Evolutionary conservation across 1,284 basidiomycete species (phyloP).

Genomic region (Polyporus tsugae): DNA sequence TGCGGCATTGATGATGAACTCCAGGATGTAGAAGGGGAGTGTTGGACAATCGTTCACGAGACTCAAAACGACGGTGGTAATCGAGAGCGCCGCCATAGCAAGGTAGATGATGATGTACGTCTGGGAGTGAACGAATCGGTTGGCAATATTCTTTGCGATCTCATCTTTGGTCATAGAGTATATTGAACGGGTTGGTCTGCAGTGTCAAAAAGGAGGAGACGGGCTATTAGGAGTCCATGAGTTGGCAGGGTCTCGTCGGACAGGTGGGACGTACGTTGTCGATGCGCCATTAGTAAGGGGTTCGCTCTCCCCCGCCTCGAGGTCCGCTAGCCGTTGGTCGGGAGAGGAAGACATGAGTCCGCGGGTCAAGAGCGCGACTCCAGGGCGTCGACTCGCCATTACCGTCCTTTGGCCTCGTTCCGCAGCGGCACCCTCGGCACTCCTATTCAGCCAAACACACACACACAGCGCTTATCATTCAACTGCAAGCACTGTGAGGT

Average conservation of each 20-base stretch:
- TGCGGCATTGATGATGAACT: constrained; percentile 88
- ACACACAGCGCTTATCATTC: constrained; percentile 30
- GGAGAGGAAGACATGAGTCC: constrained; percentile 40
- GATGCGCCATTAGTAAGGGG: constrained; percentile 32
- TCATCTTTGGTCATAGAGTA: constrained; percentile 83
- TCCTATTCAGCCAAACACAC: constrained; percentile 26
- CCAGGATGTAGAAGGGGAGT: constrained; percentile 87
- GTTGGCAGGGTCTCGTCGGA: constrained; percentile 34
- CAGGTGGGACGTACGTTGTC: constrained; percentile 40
- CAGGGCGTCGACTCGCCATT: constrained; percentile 33
- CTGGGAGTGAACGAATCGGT: constrained; percentile 85
- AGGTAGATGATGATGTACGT: constrained; percentile 89
- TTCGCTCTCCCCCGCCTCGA: constrained; percentile 47
- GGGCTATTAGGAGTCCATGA: constrained; percentile 40
- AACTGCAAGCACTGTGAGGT: no score
- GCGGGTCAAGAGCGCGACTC: constrained; percentile 32
- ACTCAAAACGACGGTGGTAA: constrained; percentile 91
- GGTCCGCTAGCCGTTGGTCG: constrained; percentile 44
- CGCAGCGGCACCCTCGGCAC: constrained; percentile 9
- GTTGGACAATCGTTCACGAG: constrained; percentile 82
- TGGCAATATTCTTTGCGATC: constrained; percentile 82
- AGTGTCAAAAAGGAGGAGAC: constrained; percentile 28
- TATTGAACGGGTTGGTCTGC: constrained; percentile 77
- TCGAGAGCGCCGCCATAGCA: constrained; percentile 88
- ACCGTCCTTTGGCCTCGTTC: neutral